A percentile compares a stretch with the other conserved stretches of the same genome.
Evolutionary conservation across 1,139 yeast genomes (phyloP).

Genomic region (Blastobotrys indianensis): DNA sequence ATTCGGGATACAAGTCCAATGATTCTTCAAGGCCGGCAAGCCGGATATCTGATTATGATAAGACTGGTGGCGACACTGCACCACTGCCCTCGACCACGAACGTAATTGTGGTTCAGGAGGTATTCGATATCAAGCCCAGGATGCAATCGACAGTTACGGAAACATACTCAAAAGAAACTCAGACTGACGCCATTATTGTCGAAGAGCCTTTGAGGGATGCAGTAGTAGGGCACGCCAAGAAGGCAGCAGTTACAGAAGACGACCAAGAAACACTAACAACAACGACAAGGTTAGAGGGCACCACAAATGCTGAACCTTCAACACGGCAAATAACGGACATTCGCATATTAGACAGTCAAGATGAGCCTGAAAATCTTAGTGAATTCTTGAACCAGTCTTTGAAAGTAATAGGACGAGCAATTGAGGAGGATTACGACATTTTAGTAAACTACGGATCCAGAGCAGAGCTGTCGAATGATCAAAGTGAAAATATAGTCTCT

Average conservation of each 20-base stretch:
- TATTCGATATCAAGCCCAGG: constrained; percentile 21
- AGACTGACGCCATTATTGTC: constrained; percentile 16
- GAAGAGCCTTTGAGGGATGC: neutral
- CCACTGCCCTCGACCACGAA: neutral
- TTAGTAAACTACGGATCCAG: constrained; percentile 30
- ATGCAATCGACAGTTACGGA: constrained; percentile 18
- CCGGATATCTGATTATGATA: neutral
- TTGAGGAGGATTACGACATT: constrained; percentile 37
- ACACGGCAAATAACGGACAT: neutral
- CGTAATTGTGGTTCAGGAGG: constrained; percentile 11
- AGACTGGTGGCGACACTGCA: constrained; percentile 1
- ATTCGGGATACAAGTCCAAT: constrained; percentile 1
- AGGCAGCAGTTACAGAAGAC: neutral
- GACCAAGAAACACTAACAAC: neutral
- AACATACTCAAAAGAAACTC: constrained; percentile 28
- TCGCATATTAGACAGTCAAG: constrained; percentile 7
- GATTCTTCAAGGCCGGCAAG: constrained; percentile 7
- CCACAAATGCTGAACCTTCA: constrained; percentile 3
- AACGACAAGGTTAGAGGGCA: neutral
- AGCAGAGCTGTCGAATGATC: constrained; percentile 11
- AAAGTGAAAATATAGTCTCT: constrained; percentile 13
- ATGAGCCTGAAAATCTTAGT: constrained; percentile 13
- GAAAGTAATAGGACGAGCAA: constrained; percentile 38
- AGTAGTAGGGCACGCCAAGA: neutral
- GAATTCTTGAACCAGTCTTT: constrained; percentile 37